Conservation (phyloP, 2,329 filamentous ascomycete species). For the Geosmithia putterillii region DNA sequence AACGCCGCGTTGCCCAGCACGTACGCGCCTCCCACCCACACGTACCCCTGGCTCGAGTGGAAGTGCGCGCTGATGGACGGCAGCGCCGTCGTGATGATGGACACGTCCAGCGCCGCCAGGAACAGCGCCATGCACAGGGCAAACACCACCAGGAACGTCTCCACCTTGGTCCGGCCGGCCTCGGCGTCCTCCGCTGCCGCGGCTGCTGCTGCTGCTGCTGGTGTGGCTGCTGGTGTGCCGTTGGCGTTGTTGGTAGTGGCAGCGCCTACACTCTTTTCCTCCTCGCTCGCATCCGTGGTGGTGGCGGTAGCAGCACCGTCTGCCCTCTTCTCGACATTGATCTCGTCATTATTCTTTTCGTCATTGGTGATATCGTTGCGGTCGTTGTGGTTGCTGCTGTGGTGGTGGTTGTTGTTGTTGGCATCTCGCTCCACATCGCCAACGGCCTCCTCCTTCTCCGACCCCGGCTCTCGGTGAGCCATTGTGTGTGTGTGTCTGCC, state of each 20-base stretch:
- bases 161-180: conserved; percentile 17
- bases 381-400: too few relatives aligned
- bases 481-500: background rate
- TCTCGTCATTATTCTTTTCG: too few relatives aligned
- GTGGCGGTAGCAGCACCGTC: background rate
- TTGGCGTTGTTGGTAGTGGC: background rate
- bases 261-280: background rate
- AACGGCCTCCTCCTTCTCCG: background rate
- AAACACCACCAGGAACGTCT: conserved; percentile 26
- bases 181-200: background rate
- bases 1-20: conserved; percentile 56
- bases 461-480: background rate
- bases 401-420: background rate
- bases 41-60: conserved; percentile 55
- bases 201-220: background rate
- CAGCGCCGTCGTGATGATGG: conserved; percentile 55
- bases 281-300: background rate
- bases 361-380: too few relatives aligned
- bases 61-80: conserved; percentile 54
- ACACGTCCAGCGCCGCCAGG: conserved; percentile 43
- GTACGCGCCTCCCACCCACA: conserved; percentile 68
- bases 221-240: background rate
- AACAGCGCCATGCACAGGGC: conserved; percentile 33
- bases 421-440: background rate
- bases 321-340: background rate